A percentile compares a stretch with the other conserved stretches of the same genome.
Evolutionary conservation across 371 early-diverging fungal genomes (phyloP).

Genomic region (Apophysomyces ossiformis): DNA sequence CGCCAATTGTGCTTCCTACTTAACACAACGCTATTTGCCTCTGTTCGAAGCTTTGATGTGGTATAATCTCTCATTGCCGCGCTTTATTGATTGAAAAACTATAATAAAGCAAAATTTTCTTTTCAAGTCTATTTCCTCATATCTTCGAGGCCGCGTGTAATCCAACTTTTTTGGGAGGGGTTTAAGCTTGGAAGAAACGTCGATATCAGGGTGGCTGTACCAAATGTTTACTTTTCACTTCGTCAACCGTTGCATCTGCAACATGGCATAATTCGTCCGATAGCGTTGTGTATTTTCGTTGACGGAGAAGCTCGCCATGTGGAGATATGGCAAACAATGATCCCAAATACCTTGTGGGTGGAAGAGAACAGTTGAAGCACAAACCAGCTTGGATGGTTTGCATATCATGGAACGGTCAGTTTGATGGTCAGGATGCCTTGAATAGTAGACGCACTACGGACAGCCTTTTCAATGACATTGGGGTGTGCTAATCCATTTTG

Average conservation of each 20-base stretch:
- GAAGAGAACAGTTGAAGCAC: neutral
- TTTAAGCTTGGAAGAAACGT: too few species aligned
- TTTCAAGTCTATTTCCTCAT: too few species aligned
- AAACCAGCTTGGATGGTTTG: neutral
- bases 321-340: neutral
- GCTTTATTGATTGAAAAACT: too few species aligned
- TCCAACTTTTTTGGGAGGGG: too few species aligned
- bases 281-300: neutral
- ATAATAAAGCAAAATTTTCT: too few species aligned
- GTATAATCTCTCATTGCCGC: too few species aligned
- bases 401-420: neutral
- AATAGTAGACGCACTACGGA: neutral
- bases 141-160: too few species aligned
- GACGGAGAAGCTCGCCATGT: slow-evolving; percentile 1
- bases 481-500: slow-evolving; percentile 8
- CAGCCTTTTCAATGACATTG: neutral
- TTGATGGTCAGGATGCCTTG: neutral
- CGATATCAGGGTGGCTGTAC: too few species aligned
- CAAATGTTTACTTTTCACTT: too few species aligned
- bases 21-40: too few species aligned
- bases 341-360: neutral
- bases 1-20: slow-evolving; percentile 10
- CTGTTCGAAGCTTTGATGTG: too few species aligned
- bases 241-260: too few species aligned
- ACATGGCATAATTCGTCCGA: slow-evolving; percentile 1